Base-by-base conservation (phyloP, 352 stramenopile species). In the Pythium dissimile region DNA sequence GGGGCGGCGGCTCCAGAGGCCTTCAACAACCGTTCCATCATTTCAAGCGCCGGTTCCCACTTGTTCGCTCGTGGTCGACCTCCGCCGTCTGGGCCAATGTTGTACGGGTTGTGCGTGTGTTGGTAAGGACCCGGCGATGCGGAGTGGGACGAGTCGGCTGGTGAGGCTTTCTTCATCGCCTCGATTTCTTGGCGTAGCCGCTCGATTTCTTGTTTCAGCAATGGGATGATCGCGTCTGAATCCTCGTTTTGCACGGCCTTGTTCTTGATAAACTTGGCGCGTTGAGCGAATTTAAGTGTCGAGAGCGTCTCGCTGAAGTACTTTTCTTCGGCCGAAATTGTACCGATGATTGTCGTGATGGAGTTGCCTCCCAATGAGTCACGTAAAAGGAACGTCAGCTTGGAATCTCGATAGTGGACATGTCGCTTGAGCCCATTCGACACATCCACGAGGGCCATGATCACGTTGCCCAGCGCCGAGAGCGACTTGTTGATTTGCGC, bases 401-500 rank as follows among this genome's bases (percentile, higher is more conserved):
- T 95, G 1, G 82, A 93, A 50, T 95, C 84, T 27, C 86, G 86
- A 50, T 95, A 95, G 24, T 92, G 84, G 0, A 95, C 79, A 54
- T 95, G 86, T 3, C 80, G 69, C 59, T 84, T 88, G 35, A 81
- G 77, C 0, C 80, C 85, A 32, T 92, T 92, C 30, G 80, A 88
- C 5, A 91, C 78, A 42, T 95, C 84, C 10, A 94, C 88, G 2
- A 96, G 74, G 13, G 83, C 84, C 73, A 92, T 92, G 50, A 96
- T 95, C 13, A 96, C 89, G 41, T 96, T 96, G 28, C 86, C 85
- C 13, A 96, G 67, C 5, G 81, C 84, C 9, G 86, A 94, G 0
- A 96, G 64, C 27, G 84, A 95, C 58, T 94, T 93, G 69, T 96
- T 96, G 69, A 96, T 96, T 57, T 95, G 82, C 5, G 81, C 77